Evolutionary conservation across 176 grass and related monocot genomes (phyloP).

Genomic region (Ananas comosus): DNA sequence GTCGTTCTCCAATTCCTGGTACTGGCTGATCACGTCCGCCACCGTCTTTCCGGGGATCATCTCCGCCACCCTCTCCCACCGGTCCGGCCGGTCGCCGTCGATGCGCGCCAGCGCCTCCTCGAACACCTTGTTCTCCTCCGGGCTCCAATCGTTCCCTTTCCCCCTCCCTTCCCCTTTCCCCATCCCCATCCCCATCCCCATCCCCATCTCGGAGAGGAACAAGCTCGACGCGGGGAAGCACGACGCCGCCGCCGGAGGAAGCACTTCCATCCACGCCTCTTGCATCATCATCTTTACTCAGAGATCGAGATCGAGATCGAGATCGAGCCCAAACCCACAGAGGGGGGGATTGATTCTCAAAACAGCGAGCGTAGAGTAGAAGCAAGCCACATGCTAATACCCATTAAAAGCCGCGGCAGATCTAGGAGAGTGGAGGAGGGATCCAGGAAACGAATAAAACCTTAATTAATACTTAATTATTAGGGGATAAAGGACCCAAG

Average conservation of each 20-base stretch:
- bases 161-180: background rate
- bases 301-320: too few species aligned
- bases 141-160: slow-evolving; percentile 8
- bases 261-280: slow-evolving; percentile 19
- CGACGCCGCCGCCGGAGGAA: background rate
- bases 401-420: background rate
- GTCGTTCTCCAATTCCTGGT: slow-evolving; percentile 19
- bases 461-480: too few species aligned
- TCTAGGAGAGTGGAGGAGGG: too few species aligned
- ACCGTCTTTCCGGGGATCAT: slow-evolving; percentile 19
- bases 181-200: background rate
- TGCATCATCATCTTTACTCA: background rate
- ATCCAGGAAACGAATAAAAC: too few species aligned
- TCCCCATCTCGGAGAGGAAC: slow-evolving; percentile 7
- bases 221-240: slow-evolving; percentile 10
- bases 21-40: slow-evolving; percentile 12
- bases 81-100: slow-evolving; percentile 6
- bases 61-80: slow-evolving; percentile 14
- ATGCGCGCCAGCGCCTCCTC: slow-evolving; percentile 19
- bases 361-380: too few species aligned
- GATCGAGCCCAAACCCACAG: too few species aligned
- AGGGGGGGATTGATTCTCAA: too few species aligned
- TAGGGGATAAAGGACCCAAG: background rate
- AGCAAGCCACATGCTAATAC: background rate
- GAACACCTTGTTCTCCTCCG: slow-evolving; percentile 21